Conservation (phyloP, 2,329 filamentous ascomycete genomes). For the Tolypocladium endophyticum region DNA sequence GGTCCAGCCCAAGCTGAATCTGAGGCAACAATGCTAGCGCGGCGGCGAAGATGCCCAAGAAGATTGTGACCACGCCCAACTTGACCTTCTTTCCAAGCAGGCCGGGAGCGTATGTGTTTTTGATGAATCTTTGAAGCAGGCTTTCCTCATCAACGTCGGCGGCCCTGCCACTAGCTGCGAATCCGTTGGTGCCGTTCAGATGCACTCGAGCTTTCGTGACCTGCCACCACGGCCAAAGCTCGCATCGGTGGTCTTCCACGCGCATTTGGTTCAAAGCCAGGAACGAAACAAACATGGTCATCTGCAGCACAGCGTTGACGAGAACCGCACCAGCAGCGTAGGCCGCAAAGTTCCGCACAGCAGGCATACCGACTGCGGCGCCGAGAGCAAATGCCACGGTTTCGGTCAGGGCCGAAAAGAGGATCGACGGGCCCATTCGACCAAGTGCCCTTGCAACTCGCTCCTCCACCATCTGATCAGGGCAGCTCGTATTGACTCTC, state of each 20-base stretch:
- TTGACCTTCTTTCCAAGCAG: conserved; percentile 76
- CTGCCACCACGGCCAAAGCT: conserved; percentile 84
- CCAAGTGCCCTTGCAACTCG: conserved; percentile 82
- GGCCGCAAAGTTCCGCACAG: conserved; percentile 91
- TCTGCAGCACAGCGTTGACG: conserved; percentile 92
- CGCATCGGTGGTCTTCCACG: conserved; percentile 78
- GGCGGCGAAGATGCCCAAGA: conserved; percentile 79
- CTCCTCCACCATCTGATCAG: conserved; percentile 78
- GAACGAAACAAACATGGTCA: conserved; percentile 94
- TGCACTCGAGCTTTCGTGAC: conserved; percentile 64
- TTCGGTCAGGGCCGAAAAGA: conserved; percentile 90
- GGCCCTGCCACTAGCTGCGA: conserved; percentile 40
- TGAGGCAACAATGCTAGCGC: conserved; percentile 76
- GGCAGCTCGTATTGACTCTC: conserved; percentile 82
- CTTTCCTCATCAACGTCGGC: conserved; percentile 79
- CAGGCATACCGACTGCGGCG: conserved; percentile 93
- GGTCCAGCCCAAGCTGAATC: conserved; percentile 80
- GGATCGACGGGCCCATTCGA: conserved; percentile 91
- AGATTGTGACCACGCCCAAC: conserved; percentile 63
- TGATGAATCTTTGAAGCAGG: conserved; percentile 74
- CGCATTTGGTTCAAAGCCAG: conserved; percentile 83
- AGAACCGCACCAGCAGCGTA: conserved; percentile 95
- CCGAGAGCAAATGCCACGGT: conserved; percentile 89
- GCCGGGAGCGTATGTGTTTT: conserved; percentile 75
- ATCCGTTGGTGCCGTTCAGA: conserved; percentile 47